These are phyloP conservation scores for Grosmannia serpens DNA, from an alignment of 2,329 filamentous ascomycete genomes.

Conservation along the genomic window DNA sequence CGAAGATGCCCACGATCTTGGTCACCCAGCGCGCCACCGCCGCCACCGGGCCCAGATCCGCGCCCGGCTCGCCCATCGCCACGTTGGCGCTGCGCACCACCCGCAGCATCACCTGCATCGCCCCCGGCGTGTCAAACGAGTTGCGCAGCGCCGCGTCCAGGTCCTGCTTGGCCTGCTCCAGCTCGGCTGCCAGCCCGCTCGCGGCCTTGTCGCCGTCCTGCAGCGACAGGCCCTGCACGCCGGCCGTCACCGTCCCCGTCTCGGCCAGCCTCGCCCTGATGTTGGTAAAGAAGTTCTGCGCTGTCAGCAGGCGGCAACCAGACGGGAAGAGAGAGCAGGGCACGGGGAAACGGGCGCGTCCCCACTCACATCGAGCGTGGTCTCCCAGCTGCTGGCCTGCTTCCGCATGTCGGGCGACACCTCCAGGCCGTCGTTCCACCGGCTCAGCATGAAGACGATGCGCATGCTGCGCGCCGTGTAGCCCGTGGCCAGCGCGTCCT, in stretches of 20 bases:
- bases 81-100: conserved; percentile 55
- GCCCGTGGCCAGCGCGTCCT: conserved; percentile 47
- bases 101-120: conserved; percentile 49
- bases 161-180: conserved; percentile 43
- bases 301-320: not conserved
- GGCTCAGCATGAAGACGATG: conserved; percentile 56
- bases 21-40: conserved; percentile 50
- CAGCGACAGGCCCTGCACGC: conserved; percentile 8
- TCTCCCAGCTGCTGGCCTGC: conserved; percentile 48
- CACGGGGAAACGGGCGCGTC: too few relatives aligned
- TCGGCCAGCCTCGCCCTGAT: conserved; percentile 11
- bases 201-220: not conserved
- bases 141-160: conserved; percentile 51
- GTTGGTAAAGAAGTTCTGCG: conserved; percentile 13
- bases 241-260: not conserved
- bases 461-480: conserved; percentile 56
- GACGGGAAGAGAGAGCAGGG: not conserved
- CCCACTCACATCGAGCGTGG: conserved; percentile 10
- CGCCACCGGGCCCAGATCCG: conserved; percentile 10
- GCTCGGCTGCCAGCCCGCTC: conserved; percentile 20
- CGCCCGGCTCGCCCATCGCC: conserved; percentile 14
- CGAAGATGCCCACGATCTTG: conserved; percentile 53
- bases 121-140: conserved; percentile 57
- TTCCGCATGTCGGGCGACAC: conserved; percentile 55
- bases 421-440: conserved; percentile 59